phyloP scores from a whole-genome alignment of 768 basidiomycete genomes.

The Russula compacta region DNA sequence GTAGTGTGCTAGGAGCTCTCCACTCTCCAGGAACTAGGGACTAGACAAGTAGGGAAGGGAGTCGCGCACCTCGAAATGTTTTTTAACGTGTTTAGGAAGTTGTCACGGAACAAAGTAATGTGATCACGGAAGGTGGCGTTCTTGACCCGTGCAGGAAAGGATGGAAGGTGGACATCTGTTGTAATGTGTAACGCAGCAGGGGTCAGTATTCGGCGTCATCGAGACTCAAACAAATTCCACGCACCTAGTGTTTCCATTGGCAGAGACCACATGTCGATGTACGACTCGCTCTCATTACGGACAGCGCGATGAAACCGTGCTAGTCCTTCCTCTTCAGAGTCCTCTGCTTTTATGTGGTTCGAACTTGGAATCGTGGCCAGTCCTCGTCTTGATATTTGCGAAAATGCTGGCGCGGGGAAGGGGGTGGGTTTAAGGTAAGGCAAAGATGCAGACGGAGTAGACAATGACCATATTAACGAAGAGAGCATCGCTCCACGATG shows the following conservation, averaged over 20 bases:
- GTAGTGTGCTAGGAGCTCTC: neutral
- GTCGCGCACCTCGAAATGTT: slow-evolving; percentile 15
- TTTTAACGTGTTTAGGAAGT: slow-evolving; percentile 9
- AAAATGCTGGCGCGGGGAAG: neutral
- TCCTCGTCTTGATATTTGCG: slow-evolving; percentile 11
- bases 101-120: slow-evolving; percentile 4
- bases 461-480: slow-evolving; percentile 21
- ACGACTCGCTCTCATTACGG: neutral
- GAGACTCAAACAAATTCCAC: neutral
- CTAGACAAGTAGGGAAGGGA: neutral
- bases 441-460: slow-evolving; percentile 11
- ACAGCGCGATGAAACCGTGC: slow-evolving; percentile 11
- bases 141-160: slow-evolving; percentile 1
- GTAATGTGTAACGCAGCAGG: no score
- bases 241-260: slow-evolving; percentile 16
- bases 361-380: slow-evolving; percentile 7
- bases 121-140: slow-evolving; percentile 10
- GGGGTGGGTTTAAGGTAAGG: slow-evolving; percentile 8
- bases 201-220: neutral
- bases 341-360: neutral
- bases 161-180: slow-evolving; percentile 17
- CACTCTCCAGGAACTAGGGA: slow-evolving; percentile 11
- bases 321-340: slow-evolving; percentile 4
- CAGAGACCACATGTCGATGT: slow-evolving; percentile 11
- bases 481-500: slow-evolving; percentile 17